phyloP scores from a whole-genome alignment of 768 basidiomycete species.

The Russula ochroleuca region DNA sequence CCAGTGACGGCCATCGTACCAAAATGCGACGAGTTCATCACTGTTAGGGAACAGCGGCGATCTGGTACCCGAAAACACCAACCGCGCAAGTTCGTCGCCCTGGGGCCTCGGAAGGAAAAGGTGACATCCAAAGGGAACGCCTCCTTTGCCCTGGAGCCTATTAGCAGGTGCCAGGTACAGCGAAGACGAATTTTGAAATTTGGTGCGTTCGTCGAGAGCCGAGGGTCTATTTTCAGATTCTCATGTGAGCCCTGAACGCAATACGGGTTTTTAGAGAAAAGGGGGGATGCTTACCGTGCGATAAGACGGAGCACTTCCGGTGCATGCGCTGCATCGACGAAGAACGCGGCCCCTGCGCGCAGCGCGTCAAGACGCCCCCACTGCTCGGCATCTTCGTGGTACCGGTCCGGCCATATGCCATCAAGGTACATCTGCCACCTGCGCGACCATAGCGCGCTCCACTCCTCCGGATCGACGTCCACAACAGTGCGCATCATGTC shows the following conservation, averaged over 20 bases:
- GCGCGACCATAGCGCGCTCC: conserved; percentile 22
- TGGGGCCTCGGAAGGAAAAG: conserved; percentile 16
- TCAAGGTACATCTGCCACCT: conserved; percentile 27
- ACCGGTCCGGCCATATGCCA: conserved; percentile 16
- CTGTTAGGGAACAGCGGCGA: conserved; percentile 21
- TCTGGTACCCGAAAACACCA: conserved; percentile 23
- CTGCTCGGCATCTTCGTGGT: conserved; percentile 16
- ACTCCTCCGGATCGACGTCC: conserved; percentile 26
- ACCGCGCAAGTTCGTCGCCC: conserved; percentile 22
- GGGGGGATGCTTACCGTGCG: conserved; percentile 13
- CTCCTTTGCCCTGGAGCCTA: background rate
- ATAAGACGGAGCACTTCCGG: conserved; percentile 22
- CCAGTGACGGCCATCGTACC: conserved; percentile 26
- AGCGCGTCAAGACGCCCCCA: conserved; percentile 26
- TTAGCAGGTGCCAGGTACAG: background rate
- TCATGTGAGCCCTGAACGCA: background rate
- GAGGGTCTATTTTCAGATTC: conserved; percentile 17
- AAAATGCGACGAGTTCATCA: conserved; percentile 26
- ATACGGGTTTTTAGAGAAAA: background rate
- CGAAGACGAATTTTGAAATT: conserved; percentile 18
- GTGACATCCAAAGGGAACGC: conserved; percentile 21
- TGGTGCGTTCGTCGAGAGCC: conserved; percentile 13
- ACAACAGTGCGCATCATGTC: conserved; percentile 25
- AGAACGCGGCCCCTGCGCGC: conserved; percentile 15
- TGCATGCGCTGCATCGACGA: conserved; percentile 19